Evolutionary conservation across 2,329 filamentous ascomycete genomes (phyloP), one percentile per base, ranked within the genome.

Genomic region (Monilinia vaccinii-corymbosi): DNA sequence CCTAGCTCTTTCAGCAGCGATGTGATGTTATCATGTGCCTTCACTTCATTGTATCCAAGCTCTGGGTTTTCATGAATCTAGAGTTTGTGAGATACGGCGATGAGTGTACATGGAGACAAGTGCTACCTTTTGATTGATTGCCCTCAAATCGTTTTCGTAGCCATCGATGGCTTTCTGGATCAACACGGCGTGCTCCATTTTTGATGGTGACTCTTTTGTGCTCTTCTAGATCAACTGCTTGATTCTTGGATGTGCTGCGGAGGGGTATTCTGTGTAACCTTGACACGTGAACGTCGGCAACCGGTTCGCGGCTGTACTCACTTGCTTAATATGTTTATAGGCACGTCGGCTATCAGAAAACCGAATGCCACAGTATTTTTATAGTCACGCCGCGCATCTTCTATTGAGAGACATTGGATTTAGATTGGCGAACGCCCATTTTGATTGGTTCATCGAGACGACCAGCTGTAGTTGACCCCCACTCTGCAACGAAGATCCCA

Each of bases 1-100:
- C 77, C 80, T 4, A 76, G 73, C 1, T 67, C 62, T 45, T 76
- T 72, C 0, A 83, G 71, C 42, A 78, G 74, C 5, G 70, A 63
- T 18, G 75, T 75, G 50, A 83, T 77, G 9, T 72, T 74, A 44
- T 80, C 75, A 63, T 82, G 79, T 10, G 81, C 81, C 38, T 73
- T 72, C 67, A 75, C 69, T 64, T 83, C 81, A 60, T 80, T 66
- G 67, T 77, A 83, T 2, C 74, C 76, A 0, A 79, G 70, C 65
- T 83, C 81, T 0, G 81, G 81, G 58, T 81, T 72, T 21, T 71
- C 69, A 64, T 73, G 74, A 60, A 78, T 77, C 74, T 76, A 28
- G 40, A 25, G 11, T 7, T 45, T 31, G 49, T 56, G 47, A 57
- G 28, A 42, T 25, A 16, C 9, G 11, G 16, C n/a, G 9, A n/a